These are phyloP conservation scores for Argentina anserina DNA, from an alignment of 306 rosid genomes.

Conservation along the genomic window DNA sequence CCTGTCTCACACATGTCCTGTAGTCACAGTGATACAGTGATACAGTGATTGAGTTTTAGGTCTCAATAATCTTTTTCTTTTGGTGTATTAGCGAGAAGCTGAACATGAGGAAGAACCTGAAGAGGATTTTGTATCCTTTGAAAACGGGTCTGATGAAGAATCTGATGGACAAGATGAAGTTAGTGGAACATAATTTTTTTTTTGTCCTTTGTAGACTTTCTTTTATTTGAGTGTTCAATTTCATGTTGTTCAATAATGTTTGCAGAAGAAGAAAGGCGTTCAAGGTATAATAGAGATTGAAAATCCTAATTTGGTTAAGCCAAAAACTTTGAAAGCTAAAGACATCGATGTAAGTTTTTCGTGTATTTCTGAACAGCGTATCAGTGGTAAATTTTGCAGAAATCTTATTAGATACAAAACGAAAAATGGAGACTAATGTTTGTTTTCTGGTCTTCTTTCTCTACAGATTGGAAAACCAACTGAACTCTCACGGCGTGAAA, in stretches of 20 bases:
- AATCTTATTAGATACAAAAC: no score
- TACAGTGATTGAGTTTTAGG: constrained; percentile 10
- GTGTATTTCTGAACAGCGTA: constrained; percentile 15
- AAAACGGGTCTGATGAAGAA: constrained; percentile 58
- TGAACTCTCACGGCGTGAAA: constrained; percentile 97
- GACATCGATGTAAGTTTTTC: constrained; percentile 66
- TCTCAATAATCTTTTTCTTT: constrained; percentile 22
- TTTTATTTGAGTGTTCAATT: constrained; percentile 5
- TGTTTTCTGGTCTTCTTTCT: constrained; percentile 13
- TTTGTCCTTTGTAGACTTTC: constrained; percentile 1
- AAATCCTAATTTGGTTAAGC: constrained; percentile 84
- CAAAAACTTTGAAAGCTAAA: constrained; percentile 66
- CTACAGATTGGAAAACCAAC: constrained; percentile 66
- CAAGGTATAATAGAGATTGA: constrained; percentile 87
- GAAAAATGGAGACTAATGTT: constrained; percentile 11
- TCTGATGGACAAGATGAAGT: constrained; percentile 32
- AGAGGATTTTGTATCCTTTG: constrained; percentile 53
- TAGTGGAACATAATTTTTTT: neutral
- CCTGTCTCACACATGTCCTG: neutral
- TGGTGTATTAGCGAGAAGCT: constrained; percentile 58
- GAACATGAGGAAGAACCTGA: constrained; percentile 45
- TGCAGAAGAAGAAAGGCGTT: constrained; percentile 75
- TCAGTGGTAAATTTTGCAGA: neutral
- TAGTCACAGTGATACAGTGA: neutral
- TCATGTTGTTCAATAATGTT: constrained; percentile 21